These are phyloP conservation scores for Dipteronia sinensis DNA, from an alignment of 345 rosid species.

Conservation along the genomic window DNA sequence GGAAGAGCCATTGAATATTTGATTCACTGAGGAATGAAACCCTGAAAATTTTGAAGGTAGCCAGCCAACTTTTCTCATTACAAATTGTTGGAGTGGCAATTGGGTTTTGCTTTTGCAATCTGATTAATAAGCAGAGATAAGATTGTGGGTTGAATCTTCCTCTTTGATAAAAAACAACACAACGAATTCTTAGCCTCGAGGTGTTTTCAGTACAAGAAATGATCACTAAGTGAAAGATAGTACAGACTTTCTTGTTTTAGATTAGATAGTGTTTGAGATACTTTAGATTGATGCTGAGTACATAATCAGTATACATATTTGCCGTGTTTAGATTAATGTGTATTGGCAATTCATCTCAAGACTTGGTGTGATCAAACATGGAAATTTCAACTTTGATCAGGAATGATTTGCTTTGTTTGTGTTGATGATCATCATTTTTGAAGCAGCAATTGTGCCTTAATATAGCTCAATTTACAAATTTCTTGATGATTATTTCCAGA, in stretches of 20 bases:
- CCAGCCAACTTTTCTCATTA: neutral
- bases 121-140: constrained; percentile 14
- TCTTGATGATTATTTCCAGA: too few species aligned
- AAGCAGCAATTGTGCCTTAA: too few species aligned
- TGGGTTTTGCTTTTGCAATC: constrained; percentile 18
- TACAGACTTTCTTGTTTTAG: constrained; percentile 3
- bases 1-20: constrained; percentile 49
- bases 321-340: too few species aligned
- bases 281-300: constrained; percentile 2
- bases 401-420: too few species aligned
- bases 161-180: neutral
- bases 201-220: neutral
- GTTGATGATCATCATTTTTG: too few species aligned
- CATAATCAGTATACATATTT: too few species aligned
- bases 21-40: constrained; percentile 22
- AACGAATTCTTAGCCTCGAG: neutral
- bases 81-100: neutral
- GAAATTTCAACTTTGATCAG: too few species aligned
- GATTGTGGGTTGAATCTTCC: constrained; percentile 1
- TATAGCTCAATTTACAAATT: too few species aligned
- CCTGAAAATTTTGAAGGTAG: constrained; percentile 12
- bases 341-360: too few species aligned
- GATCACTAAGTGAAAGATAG: constrained; percentile 20
- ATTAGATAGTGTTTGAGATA: neutral
- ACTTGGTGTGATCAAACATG: too few species aligned